Evolutionary conservation across 768 basidiomycete genomes (phyloP), one percentile per base, ranked within the genome.

Genomic region (Grammothele lineata): DNA sequence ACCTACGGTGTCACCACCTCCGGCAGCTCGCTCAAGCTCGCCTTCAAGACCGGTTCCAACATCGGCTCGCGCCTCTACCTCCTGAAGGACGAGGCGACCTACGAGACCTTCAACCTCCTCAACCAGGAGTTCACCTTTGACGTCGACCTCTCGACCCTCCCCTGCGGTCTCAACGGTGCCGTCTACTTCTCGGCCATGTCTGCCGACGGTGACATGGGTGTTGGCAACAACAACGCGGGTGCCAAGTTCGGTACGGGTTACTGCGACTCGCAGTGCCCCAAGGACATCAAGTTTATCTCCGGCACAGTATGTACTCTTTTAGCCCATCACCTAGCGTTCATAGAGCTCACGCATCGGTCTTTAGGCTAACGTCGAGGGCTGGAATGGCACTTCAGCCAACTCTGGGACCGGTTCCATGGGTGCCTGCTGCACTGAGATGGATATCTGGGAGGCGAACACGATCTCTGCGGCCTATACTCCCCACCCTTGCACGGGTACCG

Each of bases 241-340:
- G 75, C 77, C 58, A 70, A 75, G 60, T 81, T 74, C 62, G 78
- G 78, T 40, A 79, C 78, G 15, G 80, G 80, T 12, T 82, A 82
- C 64, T 81, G 80, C 61, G 79, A 81, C 59, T 71, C 79, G 15
- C 77, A 80, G 59, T 79, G 77, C 65, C 76, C 77, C 1, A 67
- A 68, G 22, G 78, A 78, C 57, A 62, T 79, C 64, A 79, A 79
- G 66, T 79, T 78, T 66, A 79, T 80, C 58, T 67, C 72, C 60
- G 78, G 78, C 53, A 60, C 66, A 62, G 77, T 74, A 69, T 30
- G 27, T 30, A 14, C 65, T n/a, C 37, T 18, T 24, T 8, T 14
- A 14, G 8, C 14, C 27, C 27, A 30, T 7, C 8, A 14, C 27
- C 8, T 30, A 7, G 27, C 8, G 27, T 7, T 30, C 27, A 14